phyloP scores from a whole-genome alignment of 768 basidiomycete species.

The Russula griseocarnosa region DNA sequence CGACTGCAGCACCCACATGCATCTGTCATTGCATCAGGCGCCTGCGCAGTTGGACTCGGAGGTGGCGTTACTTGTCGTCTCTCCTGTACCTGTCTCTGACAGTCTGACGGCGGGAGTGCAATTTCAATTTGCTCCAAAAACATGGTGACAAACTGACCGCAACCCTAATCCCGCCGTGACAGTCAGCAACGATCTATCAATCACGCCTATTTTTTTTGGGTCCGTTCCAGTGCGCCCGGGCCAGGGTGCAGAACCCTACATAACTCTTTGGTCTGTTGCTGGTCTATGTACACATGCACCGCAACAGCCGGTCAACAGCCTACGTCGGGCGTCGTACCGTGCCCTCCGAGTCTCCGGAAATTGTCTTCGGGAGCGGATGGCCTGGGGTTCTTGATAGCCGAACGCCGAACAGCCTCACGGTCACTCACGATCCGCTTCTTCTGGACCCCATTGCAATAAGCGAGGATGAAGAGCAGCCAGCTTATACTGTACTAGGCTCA shows the following conservation, averaged over 20 bases:
- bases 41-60: slow-evolving; percentile 33
- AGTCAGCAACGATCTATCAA: not conserved
- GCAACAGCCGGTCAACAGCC: slow-evolving; percentile 5
- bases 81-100: slow-evolving; percentile 8
- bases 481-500: not conserved
- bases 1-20: slow-evolving; percentile 54
- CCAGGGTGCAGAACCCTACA: no score
- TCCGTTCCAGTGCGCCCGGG: no score
- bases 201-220: no score
- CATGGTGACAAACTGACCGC: no score
- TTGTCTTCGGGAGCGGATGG: not conserved
- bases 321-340: not conserved
- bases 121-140: no score
- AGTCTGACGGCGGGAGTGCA: not conserved
- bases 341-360: no score
- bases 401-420: not conserved
- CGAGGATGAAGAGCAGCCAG: slow-evolving; percentile 11
- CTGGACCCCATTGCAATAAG: slow-evolving; percentile 13
- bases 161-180: not conserved
- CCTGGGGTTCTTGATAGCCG: not conserved
- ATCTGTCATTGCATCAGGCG: slow-evolving; percentile 65
- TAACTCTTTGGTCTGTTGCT: slow-evolving; percentile 2
- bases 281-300: slow-evolving; percentile 15
- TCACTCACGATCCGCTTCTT: slow-evolving; percentile 9
- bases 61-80: slow-evolving; percentile 25